Conservation (phyloP, 352 stramenopile species). For the Globisporangium cederbergense region DNA sequence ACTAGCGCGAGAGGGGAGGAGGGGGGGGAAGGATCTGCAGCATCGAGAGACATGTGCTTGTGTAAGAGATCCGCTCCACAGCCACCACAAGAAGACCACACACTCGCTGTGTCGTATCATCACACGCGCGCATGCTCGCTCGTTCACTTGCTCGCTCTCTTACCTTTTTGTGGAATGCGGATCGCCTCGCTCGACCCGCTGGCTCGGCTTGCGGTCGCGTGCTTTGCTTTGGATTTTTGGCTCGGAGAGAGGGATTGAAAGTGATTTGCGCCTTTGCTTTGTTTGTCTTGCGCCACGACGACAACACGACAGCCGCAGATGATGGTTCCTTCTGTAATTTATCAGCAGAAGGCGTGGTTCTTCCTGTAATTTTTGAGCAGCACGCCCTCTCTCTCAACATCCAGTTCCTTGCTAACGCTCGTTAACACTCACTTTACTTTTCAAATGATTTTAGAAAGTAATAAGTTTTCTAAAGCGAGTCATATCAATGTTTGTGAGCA, state of each 20-base stretch:
- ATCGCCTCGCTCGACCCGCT: not conserved
- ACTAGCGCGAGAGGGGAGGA: not conserved
- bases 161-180: slow-evolving; percentile 7
- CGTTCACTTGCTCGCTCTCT: not conserved
- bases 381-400: too few species aligned
- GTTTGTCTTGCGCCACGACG: not conserved
- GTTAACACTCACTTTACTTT: too few species aligned
- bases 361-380: too few species aligned
- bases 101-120: not conserved
- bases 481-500: too few species aligned
- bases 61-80: not conserved
- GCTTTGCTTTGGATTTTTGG: slow-evolving; percentile 7
- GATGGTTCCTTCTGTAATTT: slow-evolving; percentile 4
- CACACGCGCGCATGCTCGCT: not conserved
- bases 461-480: too few species aligned
- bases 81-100: not conserved
- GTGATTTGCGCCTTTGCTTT: slow-evolving; percentile 5
- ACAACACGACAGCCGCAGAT: not conserved
- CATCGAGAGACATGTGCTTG: not conserved
- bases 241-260: slow-evolving; percentile 5
- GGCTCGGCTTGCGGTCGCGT: not conserved
- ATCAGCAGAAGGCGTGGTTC: too few species aligned
- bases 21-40: not conserved
- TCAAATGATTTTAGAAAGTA: too few species aligned
- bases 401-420: too few species aligned